These are phyloP conservation scores for Kuraishia hungarica DNA, from an alignment of 805 yeast species.

Conservation along the genomic window DNA sequence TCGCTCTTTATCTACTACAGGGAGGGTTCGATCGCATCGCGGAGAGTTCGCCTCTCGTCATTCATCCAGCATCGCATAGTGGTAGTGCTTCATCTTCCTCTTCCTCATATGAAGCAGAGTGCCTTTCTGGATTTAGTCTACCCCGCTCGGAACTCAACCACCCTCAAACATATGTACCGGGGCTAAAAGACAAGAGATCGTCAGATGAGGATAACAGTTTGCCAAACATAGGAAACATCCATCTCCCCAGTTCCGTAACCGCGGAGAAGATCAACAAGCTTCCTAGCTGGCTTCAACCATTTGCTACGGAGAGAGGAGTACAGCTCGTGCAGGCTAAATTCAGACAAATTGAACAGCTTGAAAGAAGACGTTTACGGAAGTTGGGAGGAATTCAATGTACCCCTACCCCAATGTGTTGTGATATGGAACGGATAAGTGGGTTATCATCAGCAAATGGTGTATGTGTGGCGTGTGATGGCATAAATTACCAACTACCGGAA, in stretches of 20 bases:
- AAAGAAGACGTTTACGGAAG: neutral
- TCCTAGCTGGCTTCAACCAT: constrained; percentile 7
- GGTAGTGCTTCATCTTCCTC: neutral
- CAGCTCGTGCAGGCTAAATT: constrained; percentile 22
- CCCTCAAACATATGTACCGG: neutral
- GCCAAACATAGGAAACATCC: neutral
- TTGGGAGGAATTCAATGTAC: neutral
- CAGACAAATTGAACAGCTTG: constrained; percentile 24
- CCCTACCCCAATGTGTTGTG: neutral
- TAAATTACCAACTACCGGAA: neutral
- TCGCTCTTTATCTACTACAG: neutral
- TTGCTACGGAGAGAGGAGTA: constrained; percentile 13
- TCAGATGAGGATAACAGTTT: neutral
- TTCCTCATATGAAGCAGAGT: constrained; percentile 5
- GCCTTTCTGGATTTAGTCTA: neutral
- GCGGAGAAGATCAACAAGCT: constrained; percentile 3
- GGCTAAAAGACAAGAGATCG: neutral
- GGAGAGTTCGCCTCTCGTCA: neutral
- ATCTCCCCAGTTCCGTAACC: constrained; percentile 2
- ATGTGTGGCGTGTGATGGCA: neutral
- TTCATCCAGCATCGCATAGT: neutral
- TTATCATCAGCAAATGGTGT: neutral
- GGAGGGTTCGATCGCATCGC: neutral
- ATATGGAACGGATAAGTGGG: neutral
- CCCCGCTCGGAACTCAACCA: constrained; percentile 3